Percentiles rank a stretch among this genome's conserved stretches.
phyloP scores from a whole-genome alignment of 768 basidiomycete genomes.

The Boletus reticulatus region DNA sequence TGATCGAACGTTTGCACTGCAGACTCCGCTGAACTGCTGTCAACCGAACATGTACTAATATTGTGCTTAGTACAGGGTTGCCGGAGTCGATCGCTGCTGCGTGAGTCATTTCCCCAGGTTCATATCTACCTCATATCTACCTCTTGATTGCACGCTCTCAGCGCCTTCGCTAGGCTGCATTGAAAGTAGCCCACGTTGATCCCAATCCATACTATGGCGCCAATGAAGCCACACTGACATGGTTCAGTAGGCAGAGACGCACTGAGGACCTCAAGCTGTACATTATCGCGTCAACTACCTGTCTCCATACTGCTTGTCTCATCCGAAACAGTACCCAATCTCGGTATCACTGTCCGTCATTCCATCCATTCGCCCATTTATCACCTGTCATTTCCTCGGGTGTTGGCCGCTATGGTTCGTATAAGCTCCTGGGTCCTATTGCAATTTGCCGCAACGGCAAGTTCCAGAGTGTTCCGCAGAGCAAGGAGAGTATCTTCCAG shows the following conservation, averaged over 20 bases:
- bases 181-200: conserved; percentile 87
- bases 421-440: conserved; percentile 74
- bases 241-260: conserved; percentile 57
- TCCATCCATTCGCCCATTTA: conserved; percentile 73
- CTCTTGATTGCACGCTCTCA: conserved; percentile 30
- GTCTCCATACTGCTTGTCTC: conserved; percentile 43
- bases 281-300: conserved; percentile 37
- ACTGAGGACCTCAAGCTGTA: conserved; percentile 17
- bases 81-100: conserved; percentile 86
- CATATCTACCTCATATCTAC: conserved; percentile 2
- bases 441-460: conserved; percentile 52
- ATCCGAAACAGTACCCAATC: conserved; percentile 77
- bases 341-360: conserved; percentile 84
- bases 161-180: conserved; percentile 84
- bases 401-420: conserved; percentile 89
- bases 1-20: neutral
- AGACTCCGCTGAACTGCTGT: conserved; percentile 10
- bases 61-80: conserved; percentile 77
- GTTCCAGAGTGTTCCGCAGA: conserved; percentile 73
- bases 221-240: conserved; percentile 73
- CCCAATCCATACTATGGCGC: conserved; percentile 82
- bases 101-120: conserved; percentile 47
- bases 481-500: conserved; percentile 93
- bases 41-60: conserved; percentile 12
- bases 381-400: conserved; percentile 77